Conservation (phyloP, 495 filamentous ascomycete species). For the Rostrohypoxylon terebratum region DNA sequence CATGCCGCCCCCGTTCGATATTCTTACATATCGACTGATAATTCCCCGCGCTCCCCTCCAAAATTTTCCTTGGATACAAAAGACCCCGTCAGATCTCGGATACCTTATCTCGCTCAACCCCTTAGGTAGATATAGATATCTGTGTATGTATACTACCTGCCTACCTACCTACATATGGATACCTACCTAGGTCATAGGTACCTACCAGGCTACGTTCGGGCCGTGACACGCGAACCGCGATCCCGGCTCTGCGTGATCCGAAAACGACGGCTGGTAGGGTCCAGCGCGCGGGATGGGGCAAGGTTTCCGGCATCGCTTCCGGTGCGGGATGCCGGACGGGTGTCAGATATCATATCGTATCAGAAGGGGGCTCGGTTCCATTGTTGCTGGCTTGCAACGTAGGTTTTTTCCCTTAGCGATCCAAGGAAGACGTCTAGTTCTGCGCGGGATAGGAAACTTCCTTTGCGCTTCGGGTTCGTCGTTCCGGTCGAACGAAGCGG, state of each 20-base stretch:
- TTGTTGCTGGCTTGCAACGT: neutral
- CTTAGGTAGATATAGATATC: neutral
- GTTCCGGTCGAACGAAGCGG: constrained; percentile 5
- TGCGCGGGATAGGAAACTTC: neutral
- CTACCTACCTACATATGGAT: neutral
- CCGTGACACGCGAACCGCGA: constrained; percentile 16
- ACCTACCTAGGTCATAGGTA: neutral
- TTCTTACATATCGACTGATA: neutral
- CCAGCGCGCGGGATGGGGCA: neutral
- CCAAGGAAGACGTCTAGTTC: neutral
- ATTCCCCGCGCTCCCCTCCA: neutral
- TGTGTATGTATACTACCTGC: neutral
- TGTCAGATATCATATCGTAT: constrained; percentile 7
- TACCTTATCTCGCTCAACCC: neutral
- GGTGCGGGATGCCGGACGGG: neutral
- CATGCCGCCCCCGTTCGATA: neutral
- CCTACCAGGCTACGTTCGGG: constrained; percentile 9
- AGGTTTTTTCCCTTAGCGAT: neutral
- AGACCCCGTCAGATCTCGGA: constrained; percentile 14
- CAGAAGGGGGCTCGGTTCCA: neutral
- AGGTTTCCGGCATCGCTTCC: neutral
- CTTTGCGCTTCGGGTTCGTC: constrained; percentile 3
- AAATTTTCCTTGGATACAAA: neutral
- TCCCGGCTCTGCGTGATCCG: neutral
- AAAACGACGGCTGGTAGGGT: neutral